phyloP scores from a whole-genome alignment of 495 filamentous ascomycete genomes.

The Penicillium coprophilum region DNA sequence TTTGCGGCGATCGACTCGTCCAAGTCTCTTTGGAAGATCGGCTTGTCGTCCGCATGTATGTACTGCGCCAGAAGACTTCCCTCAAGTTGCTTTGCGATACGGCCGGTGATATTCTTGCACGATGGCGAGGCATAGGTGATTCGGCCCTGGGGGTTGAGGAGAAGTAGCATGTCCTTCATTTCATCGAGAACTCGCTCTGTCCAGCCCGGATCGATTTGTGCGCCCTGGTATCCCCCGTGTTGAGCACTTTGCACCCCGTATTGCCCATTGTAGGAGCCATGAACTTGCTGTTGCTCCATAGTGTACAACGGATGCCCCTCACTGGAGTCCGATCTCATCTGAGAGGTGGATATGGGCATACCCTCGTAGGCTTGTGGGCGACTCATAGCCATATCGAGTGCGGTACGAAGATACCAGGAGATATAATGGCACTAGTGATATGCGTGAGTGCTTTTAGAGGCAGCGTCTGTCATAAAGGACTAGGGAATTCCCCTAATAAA shows the following conservation, averaged over 20 bases:
- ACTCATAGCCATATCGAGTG: constrained; percentile 19
- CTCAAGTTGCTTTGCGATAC: constrained; percentile 64
- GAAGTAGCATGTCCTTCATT: constrained; percentile 83
- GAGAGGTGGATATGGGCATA: constrained; percentile 12
- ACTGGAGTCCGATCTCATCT: constrained; percentile 13
- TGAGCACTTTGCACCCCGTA: constrained; percentile 50
- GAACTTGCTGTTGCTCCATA: constrained; percentile 19
- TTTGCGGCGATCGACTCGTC: constrained; percentile 87
- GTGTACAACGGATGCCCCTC: constrained; percentile 17
- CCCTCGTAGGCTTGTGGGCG: constrained; percentile 17
- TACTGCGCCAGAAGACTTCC: constrained; percentile 73
- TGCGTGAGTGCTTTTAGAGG: background rate
- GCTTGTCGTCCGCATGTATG: constrained; percentile 85
- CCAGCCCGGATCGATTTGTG: constrained; percentile 86
- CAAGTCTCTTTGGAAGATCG: constrained; percentile 83
- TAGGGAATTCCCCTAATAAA: background rate
- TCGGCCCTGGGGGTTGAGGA: constrained; percentile 79
- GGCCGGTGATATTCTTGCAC: constrained; percentile 74
- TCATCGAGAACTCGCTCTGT: constrained; percentile 85
- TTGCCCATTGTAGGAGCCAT: constrained; percentile 38
- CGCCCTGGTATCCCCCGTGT: constrained; percentile 65
- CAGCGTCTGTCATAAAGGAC: background rate
- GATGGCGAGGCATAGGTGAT: constrained; percentile 85
- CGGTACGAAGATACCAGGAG: background rate
- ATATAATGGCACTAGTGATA: background rate